These are phyloP conservation scores for Pseudonitzschia delicatissima DNA, from an alignment of 108 stramenopile species.

Conservation along the genomic window DNA sequence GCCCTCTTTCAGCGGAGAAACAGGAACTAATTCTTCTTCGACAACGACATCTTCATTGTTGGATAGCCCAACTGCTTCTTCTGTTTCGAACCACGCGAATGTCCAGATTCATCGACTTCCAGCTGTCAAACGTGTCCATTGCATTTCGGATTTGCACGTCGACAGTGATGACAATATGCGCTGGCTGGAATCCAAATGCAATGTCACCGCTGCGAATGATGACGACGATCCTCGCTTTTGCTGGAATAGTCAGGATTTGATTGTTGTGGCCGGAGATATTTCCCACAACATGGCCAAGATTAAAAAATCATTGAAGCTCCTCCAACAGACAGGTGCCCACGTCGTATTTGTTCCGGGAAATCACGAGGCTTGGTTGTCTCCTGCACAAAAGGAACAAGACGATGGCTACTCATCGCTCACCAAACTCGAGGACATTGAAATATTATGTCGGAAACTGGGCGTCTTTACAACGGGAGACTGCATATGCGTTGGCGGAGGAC, in stretches of 20 bases:
- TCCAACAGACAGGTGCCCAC: constrained; percentile 18
- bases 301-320: constrained; percentile 20
- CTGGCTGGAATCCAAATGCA: constrained; percentile 30
- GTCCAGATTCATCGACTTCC: constrained; percentile 9
- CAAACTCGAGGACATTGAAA: constrained; percentile 34
- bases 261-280: constrained; percentile 62
- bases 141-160: constrained; percentile 56
- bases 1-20: too few relatives aligned
- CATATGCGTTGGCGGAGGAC: constrained; percentile 15
- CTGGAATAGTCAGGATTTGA: constrained; percentile 17
- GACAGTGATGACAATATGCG: constrained; percentile 47
- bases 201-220: neutral
- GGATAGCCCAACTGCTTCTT: too few relatives aligned
- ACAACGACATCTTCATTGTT: too few relatives aligned
- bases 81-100: too few relatives aligned
- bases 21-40: too few relatives aligned
- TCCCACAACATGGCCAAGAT: constrained; percentile 43
- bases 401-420: constrained; percentile 11
- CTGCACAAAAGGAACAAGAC: neutral
- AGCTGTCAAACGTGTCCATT: constrained; percentile 13
- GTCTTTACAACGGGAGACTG: constrained; percentile 33
- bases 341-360: constrained; percentile 57
- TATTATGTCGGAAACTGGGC: constrained; percentile 30
- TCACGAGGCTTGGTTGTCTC: constrained; percentile 58
- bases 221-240: constrained; percentile 3